Evolutionary conservation across 441 rosid species (phyloP).

Genomic region (Jatropha multifida): DNA sequence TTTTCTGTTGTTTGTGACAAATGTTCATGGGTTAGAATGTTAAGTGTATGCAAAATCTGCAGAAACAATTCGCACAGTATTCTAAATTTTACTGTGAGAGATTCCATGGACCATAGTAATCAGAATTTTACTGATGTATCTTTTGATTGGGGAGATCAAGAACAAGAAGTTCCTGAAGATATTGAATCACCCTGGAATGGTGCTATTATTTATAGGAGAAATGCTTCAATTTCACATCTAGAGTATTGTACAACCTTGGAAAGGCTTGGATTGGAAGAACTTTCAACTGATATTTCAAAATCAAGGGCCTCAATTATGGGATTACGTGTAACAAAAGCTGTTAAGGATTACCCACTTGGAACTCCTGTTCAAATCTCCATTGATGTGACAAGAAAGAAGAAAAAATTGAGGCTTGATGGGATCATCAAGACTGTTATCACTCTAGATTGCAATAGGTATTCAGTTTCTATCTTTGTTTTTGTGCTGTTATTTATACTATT

Average conservation of each 20-base stretch:
- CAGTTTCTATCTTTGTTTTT: constrained; percentile 10
- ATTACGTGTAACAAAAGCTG: constrained; percentile 74
- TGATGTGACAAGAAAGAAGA: constrained; percentile 74
- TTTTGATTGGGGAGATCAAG: constrained; percentile 58
- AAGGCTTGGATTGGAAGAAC: constrained; percentile 78
- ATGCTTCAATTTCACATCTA: constrained; percentile 64
- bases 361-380: constrained; percentile 90
- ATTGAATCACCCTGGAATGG: constrained; percentile 83
- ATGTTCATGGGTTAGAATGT: constrained; percentile 15
- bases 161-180: constrained; percentile 43
- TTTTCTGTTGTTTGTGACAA: constrained; percentile 17
- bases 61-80: constrained; percentile 18
- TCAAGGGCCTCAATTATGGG: constrained; percentile 82
- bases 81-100: constrained; percentile 20
- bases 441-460: constrained; percentile 75
- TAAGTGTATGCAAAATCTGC: constrained; percentile 10
- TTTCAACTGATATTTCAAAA: constrained; percentile 67
- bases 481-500: background rate
- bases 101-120: constrained; percentile 25
- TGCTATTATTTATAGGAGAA: constrained; percentile 72
- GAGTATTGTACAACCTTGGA: constrained; percentile 91
- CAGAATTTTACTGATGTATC: constrained; percentile 43
- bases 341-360: constrained; percentile 77
- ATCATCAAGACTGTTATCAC: constrained; percentile 76
- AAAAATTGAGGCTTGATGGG: constrained; percentile 84